A percentile compares a stretch with the other conserved stretches of the same genome.
Conservation (phyloP, 306 rosid genomes). For the Nissolia schottii region DNA sequence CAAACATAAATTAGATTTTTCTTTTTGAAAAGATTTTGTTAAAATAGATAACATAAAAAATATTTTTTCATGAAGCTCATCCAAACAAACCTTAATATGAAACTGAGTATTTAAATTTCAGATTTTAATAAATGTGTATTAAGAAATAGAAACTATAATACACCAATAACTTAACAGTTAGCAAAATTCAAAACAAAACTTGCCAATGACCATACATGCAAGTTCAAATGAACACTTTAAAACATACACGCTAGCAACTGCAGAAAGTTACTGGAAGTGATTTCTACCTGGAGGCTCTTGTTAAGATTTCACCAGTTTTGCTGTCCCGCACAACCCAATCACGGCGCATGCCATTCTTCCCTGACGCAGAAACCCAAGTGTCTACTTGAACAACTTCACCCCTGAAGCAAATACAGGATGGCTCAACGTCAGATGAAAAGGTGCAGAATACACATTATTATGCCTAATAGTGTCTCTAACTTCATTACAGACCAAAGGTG, state of each 20-base stretch:
- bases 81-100: not conserved
- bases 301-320: conserved; percentile 64
- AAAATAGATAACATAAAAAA: too few species aligned
- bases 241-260: not conserved
- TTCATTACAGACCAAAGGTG: not conserved
- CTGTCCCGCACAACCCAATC: conserved; percentile 83
- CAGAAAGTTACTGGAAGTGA: conserved; percentile 1
- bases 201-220: not conserved
- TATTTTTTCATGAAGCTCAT: not conserved
- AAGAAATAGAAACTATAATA: not conserved
- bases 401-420: conserved; percentile 45
- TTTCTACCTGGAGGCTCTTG: conserved; percentile 87
- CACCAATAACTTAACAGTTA: not conserved
- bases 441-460: not conserved
- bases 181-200: not conserved
- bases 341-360: conserved; percentile 95
- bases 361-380: conserved; percentile 86
- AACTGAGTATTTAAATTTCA: not conserved
- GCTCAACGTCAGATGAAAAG: conserved; percentile 28
- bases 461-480: not conserved
- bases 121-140: not conserved
- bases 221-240: not conserved
- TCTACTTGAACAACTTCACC: conserved; percentile 95
- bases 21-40: not conserved
- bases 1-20: not conserved